Base-by-base conservation (phyloP, 495 filamentous ascomycete genomes). In the Entonaema liquescens region DNA sequence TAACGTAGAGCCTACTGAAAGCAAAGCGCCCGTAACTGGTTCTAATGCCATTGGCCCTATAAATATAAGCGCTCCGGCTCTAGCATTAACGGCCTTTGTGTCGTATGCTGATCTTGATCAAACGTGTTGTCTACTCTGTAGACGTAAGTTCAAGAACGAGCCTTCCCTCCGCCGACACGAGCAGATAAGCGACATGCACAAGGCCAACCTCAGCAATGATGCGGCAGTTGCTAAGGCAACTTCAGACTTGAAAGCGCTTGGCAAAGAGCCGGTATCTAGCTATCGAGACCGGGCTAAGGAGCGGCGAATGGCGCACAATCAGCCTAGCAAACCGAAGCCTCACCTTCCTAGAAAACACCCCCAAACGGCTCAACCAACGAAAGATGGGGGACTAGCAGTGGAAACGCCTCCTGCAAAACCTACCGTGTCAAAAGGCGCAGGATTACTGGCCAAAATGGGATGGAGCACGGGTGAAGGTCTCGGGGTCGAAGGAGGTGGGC, bases 251-350 rank as follows among this genome's bases (percentile, higher is more conserved):
- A 79, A 53, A 65, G 69, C 26, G 53, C 78, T 57, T 54, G 73
- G 38, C 65, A 77, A 62, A 71, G 74, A 77, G 23, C 75, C 75
- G 31, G 83, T 86, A 67, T 78, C 79, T 7, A 83, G 78, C 57
- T 97, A 97, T 75, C 89, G 93, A 38, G 94, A 97, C 63, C 90
- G 93, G 50, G 94, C 94, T 1, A 89, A 87, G 64, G 93, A 96
- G 77, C 87, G 94, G 5, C 87, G 93, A n/a, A 72, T 90, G 67
- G 90, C 88, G 2, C 93, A 92, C 70, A 88, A 89, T n/a, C 89
- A 88, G 57, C 84, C 87, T 2, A 90, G 88, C 58, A 83, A 85
- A 40, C 83, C 84, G 44, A 75, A 83, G 40, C 76, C 78, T 49
- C 74, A 77, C 38, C 77, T 82, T 40, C 76, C 78, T 5, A 80